phyloP scores from a whole-genome alignment of 805 yeast genomes.

The Wickerhamiella kazuoi region DNA sequence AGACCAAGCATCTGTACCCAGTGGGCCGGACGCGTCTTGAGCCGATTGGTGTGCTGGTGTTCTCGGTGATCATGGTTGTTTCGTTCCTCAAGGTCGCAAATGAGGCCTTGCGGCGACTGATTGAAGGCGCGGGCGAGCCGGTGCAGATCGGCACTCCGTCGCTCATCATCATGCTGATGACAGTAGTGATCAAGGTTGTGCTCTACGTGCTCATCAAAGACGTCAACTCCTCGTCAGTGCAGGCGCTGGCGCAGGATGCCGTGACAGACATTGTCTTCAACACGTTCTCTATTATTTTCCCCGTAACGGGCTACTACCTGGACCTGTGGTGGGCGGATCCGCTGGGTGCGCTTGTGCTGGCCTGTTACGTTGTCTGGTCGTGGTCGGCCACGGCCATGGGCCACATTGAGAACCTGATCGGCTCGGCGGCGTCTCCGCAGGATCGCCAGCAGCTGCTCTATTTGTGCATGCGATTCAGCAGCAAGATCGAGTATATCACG shows the following conservation, averaged over 20 bases:
- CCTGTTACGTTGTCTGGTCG: slow-evolving; percentile 41
- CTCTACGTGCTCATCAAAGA: slow-evolving; percentile 49
- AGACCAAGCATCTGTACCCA: slow-evolving; percentile 31
- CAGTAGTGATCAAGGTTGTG: slow-evolving; percentile 40
- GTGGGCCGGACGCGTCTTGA: slow-evolving; percentile 58
- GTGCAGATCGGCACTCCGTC: slow-evolving; percentile 36
- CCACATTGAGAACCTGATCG: slow-evolving; percentile 59
- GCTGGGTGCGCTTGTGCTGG: slow-evolving; percentile 47
- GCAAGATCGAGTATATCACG: slow-evolving; percentile 44
- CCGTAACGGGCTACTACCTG: slow-evolving; percentile 36
- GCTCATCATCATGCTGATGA: slow-evolving; percentile 39
- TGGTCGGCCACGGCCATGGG: slow-evolving; percentile 53
- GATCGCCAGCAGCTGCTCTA: slow-evolving; percentile 54
- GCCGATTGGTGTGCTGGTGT: slow-evolving; percentile 61
- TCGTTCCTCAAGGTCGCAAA: slow-evolving; percentile 58
- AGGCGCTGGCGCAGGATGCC: slow-evolving; percentile 71
- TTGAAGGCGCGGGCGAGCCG: slow-evolving; percentile 20
- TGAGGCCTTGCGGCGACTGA: slow-evolving; percentile 36
- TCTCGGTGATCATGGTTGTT: slow-evolving; percentile 50
- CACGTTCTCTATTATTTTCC: slow-evolving; percentile 52
- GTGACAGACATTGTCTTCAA: slow-evolving; percentile 62
- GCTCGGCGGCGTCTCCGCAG: slow-evolving; percentile 44
- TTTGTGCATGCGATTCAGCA: slow-evolving; percentile 51
- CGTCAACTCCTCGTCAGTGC: slow-evolving; percentile 47
- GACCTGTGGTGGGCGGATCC: slow-evolving; percentile 60